phyloP scores from a whole-genome alignment of 345 rosid genomes.

The Laguncularia racemosa region DNA sequence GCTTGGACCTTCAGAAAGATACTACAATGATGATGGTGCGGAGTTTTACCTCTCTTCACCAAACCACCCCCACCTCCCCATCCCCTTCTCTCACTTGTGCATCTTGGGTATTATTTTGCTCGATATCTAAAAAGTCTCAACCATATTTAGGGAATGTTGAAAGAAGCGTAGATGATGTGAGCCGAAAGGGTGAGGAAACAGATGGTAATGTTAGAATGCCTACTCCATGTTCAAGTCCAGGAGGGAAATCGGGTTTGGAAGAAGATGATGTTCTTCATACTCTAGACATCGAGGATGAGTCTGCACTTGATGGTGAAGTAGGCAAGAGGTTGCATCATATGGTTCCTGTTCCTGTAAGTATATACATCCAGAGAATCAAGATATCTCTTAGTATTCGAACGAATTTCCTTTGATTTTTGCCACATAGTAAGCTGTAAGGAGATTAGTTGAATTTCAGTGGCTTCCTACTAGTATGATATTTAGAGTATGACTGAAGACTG shows the following conservation, averaged over 20 bases:
- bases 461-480: too few species aligned
- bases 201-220: constrained; percentile 9
- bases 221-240: constrained; percentile 16
- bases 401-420: too few species aligned
- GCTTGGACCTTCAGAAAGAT: constrained; percentile 27
- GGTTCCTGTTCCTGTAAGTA: constrained; percentile 69
- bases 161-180: constrained; percentile 8
- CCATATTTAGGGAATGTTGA: constrained; percentile 24
- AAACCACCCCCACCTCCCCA: too few species aligned
- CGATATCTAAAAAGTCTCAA: neutral
- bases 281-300: constrained; percentile 50
- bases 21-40: constrained; percentile 15
- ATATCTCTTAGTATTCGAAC: too few species aligned
- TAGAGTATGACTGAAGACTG: too few species aligned
- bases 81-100: neutral
- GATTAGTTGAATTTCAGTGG: too few species aligned
- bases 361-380: neutral
- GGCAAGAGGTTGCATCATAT: constrained; percentile 65
- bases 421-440: too few species aligned
- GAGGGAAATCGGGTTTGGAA: constrained; percentile 14
- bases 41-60: constrained; percentile 6
- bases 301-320: constrained; percentile 53
- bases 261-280: constrained; percentile 24
- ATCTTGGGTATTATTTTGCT: constrained; percentile 3
- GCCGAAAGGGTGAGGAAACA: constrained; percentile 19